These are phyloP conservation scores for Decorospora gaudefroyi DNA, from an alignment of 2,329 filamentous ascomycete genomes.

Conservation along the genomic window DNA sequence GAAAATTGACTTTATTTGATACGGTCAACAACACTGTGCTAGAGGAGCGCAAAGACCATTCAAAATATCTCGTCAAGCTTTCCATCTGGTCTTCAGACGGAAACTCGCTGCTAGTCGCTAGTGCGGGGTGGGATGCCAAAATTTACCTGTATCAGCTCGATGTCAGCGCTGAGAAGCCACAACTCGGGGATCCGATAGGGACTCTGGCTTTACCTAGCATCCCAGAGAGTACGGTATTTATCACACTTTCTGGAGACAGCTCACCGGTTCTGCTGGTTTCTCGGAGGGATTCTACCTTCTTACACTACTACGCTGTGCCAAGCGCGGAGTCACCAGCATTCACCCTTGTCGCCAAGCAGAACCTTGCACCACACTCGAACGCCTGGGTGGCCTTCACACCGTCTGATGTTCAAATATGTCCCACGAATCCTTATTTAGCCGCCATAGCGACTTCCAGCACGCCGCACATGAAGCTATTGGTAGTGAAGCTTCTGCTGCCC, in stretches of 20 bases:
- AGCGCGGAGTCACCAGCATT: slow-evolving; percentile 20
- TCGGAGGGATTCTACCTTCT: slow-evolving; percentile 61
- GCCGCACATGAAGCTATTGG: slow-evolving; percentile 66
- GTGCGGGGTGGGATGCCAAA: slow-evolving; percentile 65
- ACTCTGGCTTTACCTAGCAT: slow-evolving; percentile 56
- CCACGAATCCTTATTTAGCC: slow-evolving; percentile 58
- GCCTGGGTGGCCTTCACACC: slow-evolving; percentile 68
- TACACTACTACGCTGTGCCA: slow-evolving; percentile 59
- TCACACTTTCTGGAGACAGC: slow-evolving; percentile 53
- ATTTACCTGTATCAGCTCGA: slow-evolving; percentile 56
- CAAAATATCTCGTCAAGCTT: slow-evolving; percentile 63
- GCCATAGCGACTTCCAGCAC: slow-evolving; percentile 65
- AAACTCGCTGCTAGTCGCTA: slow-evolving; percentile 52
- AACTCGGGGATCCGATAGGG: slow-evolving; percentile 49
- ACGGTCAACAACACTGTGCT: slow-evolving; percentile 47
- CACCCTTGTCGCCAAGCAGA: slow-evolving; percentile 59
- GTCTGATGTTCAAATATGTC: slow-evolving; percentile 60
- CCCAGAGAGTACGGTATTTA: slow-evolving; percentile 62
- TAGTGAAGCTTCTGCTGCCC: slow-evolving; percentile 62
- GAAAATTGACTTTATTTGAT: slow-evolving; percentile 58
- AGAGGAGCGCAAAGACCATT: slow-evolving; percentile 60
- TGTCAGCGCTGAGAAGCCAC: slow-evolving; percentile 31
- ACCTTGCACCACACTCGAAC: slow-evolving; percentile 65
- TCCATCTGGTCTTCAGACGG: slow-evolving; percentile 45
- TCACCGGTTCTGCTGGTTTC: slow-evolving; percentile 59